These are phyloP conservation scores for Puccinia hordei DNA, from an alignment of 1,284 basidiomycete genomes.

Conservation along the genomic window DNA sequence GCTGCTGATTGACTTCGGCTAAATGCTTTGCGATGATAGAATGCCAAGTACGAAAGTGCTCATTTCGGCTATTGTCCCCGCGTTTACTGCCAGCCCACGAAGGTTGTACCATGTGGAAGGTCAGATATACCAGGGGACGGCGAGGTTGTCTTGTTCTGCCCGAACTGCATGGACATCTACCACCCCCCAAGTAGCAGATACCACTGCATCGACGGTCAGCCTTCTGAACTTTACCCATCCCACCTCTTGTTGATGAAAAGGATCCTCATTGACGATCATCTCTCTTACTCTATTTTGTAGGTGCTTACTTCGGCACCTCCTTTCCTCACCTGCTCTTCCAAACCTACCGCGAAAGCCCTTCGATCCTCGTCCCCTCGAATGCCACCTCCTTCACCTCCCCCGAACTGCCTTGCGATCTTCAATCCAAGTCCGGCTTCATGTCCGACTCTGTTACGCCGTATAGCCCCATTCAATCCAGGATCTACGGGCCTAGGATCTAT, in stretches of 20 bases:
- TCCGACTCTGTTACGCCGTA: slow-evolving; percentile 42
- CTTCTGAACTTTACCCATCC: neutral
- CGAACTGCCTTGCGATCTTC: slow-evolving; percentile 42
- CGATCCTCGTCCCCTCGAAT: slow-evolving; percentile 64
- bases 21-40: slow-evolving; percentile 64
- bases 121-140: slow-evolving; percentile 96
- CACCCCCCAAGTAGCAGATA: slow-evolving; percentile 92
- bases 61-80: slow-evolving; percentile 94
- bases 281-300: slow-evolving; percentile 62
- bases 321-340: slow-evolving; percentile 98
- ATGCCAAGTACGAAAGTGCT: slow-evolving; percentile 90
- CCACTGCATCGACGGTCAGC: slow-evolving; percentile 88
- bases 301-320: slow-evolving; percentile 98
- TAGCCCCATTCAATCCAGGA: slow-evolving; percentile 70
- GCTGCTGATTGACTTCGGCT: neutral
- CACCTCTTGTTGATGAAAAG: neutral
- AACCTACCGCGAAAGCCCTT: slow-evolving; percentile 83
- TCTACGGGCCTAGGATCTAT: slow-evolving; percentile 92
- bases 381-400: slow-evolving; percentile 42
- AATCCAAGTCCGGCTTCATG: slow-evolving; percentile 54
- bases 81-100: slow-evolving; percentile 85
- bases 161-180: slow-evolving; percentile 97
- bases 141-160: slow-evolving; percentile 97
- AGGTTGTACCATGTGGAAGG: slow-evolving; percentile 91
- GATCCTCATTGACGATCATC: neutral